Base-by-base conservation (phyloP, 306 rosid genomes). In the Lupinus albus region DNA sequence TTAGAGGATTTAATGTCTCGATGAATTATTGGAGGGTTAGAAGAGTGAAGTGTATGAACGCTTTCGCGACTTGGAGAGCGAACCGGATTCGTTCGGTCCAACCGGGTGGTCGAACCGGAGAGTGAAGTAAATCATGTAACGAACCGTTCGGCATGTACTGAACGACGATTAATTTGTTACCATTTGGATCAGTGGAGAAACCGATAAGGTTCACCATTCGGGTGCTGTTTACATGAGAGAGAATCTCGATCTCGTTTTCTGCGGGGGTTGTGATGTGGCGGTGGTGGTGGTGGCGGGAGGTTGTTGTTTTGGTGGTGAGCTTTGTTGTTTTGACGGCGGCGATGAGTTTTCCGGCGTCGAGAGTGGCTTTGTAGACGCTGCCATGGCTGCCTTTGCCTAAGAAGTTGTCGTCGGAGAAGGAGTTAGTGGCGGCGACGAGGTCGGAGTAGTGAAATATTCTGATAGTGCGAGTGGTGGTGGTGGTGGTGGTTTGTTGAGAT, bases 221-320 rank as follows among this genome's bases (percentile, higher is more conserved):
- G 11, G 79, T 86, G 53, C 81, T 79, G 0, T 68, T 87, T 8
- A 89, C 84, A 0, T 77, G 76, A 0, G 98, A 89, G 16, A 92
- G 93, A 47, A 92, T 89, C 85, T 92, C 96, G 82, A 92, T 87
- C 87, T 92, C 97, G 86, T 92, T 92, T 44, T 88, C 95, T 0
- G 83, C 84, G 0, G 91, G 89, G 55, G 80, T 76, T 2, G 83
- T 80, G 63, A 83, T 83, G 69, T 76, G 76, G 47, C 67, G 72
- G 64, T 14, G 11, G 62, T 3, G 42, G 67, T 72, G 73, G 66
- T 61, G 58, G 9, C 68, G 76, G 15, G 61, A 55, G 56, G 12
- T 68, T 16, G 70, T 25, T 25, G 28, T 25, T 20, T 20, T 35
- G 14, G 70, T 41, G 21, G 66, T 13, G 38, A 45, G 30, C 44